These are phyloP conservation scores for Aspergillus costaricaensis DNA, from an alignment of 2,329 filamentous ascomycete species.

Conservation along the genomic window DNA sequence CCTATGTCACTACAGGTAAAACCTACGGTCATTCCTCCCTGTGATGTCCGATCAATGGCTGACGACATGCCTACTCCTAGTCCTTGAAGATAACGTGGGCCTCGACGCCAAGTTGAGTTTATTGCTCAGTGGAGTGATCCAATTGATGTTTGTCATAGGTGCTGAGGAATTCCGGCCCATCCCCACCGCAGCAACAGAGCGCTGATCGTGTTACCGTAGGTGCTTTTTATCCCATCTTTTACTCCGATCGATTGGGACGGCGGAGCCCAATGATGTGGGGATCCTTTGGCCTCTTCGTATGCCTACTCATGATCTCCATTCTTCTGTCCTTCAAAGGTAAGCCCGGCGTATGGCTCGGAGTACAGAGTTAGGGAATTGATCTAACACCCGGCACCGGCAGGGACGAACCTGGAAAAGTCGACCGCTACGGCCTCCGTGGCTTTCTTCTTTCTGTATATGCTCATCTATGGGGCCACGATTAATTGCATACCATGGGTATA, in stretches of 20 bases:
- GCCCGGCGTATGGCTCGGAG: not conserved
- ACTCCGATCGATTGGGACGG: constrained; percentile 46
- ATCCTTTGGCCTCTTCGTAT: constrained; percentile 38
- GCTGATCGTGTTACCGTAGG: constrained; percentile 27
- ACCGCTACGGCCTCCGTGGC: constrained; percentile 51
- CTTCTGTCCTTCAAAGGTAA: constrained; percentile 47
- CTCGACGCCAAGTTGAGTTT: constrained; percentile 47
- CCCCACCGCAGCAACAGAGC: not conserved
- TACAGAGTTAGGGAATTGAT: not conserved
- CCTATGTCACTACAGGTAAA: constrained; percentile 31
- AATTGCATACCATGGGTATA: constrained; percentile 56
- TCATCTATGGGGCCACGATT: constrained; percentile 47
- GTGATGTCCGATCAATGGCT: constrained; percentile 1
- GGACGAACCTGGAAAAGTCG: constrained; percentile 36
- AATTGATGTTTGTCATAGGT: constrained; percentile 35
- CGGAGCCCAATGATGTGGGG: constrained; percentile 42
- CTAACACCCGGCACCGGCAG: constrained; percentile 14
- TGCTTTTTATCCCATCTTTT: constrained; percentile 49
- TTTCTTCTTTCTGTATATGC: constrained; percentile 53
- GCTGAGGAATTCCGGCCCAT: not conserved
- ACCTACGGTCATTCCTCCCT: not conserved
- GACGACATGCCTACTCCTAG: constrained; percentile 18
- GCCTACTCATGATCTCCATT: constrained; percentile 45
- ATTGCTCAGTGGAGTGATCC: constrained; percentile 49
- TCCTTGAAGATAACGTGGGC: constrained; percentile 51